Evolutionary conservation across 2,329 filamentous ascomycete genomes (phyloP).

Genomic region (Stagonosporopsis rhizophila): DNA sequence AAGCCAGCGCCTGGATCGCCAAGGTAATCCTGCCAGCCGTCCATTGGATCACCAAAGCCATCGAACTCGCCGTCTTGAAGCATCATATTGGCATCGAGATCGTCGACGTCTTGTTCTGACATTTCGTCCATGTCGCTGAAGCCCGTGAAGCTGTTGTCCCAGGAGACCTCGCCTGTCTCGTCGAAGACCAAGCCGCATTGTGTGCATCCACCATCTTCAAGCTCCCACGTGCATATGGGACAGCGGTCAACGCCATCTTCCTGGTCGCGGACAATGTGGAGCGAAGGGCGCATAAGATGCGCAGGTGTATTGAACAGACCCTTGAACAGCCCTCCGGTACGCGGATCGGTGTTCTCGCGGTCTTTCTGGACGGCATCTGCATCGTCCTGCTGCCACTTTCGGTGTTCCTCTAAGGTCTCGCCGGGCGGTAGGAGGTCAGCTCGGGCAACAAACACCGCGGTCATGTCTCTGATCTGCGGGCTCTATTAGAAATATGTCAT

Average conservation of each 20-base stretch:
- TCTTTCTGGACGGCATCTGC: slow-evolving; percentile 66
- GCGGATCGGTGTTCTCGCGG: slow-evolving; percentile 59
- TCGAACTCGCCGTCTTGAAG: slow-evolving; percentile 50
- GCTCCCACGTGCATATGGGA: slow-evolving; percentile 67
- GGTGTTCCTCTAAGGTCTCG: slow-evolving; percentile 69
- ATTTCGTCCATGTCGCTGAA: slow-evolving; percentile 57
- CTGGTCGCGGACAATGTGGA: slow-evolving; percentile 59
- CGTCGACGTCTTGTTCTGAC: slow-evolving; percentile 49
- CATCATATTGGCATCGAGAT: slow-evolving; percentile 50
- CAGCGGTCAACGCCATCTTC: slow-evolving; percentile 69
- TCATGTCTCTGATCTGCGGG: slow-evolving; percentile 68
- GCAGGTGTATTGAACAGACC: slow-evolving; percentile 60
- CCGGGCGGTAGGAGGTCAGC: slow-evolving; percentile 67
- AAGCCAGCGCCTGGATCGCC: slow-evolving; percentile 39
- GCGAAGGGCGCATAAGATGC: slow-evolving; percentile 31
- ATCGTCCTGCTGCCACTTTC: slow-evolving; percentile 64
- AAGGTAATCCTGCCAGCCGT: slow-evolving; percentile 42
- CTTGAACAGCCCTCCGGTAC: slow-evolving; percentile 67
- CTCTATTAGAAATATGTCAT: background rate
- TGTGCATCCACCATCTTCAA: slow-evolving; percentile 66
- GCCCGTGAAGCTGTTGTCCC: slow-evolving; percentile 49
- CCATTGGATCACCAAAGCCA: slow-evolving; percentile 40
- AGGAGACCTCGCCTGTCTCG: slow-evolving; percentile 53
- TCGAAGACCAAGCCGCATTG: slow-evolving; percentile 62
- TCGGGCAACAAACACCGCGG: slow-evolving; percentile 66